Percentiles rank a stretch among this genome's conserved stretches.
phyloP scores from a whole-genome alignment of 441 rosid genomes.

The Metrosideros polymorpha region DNA sequence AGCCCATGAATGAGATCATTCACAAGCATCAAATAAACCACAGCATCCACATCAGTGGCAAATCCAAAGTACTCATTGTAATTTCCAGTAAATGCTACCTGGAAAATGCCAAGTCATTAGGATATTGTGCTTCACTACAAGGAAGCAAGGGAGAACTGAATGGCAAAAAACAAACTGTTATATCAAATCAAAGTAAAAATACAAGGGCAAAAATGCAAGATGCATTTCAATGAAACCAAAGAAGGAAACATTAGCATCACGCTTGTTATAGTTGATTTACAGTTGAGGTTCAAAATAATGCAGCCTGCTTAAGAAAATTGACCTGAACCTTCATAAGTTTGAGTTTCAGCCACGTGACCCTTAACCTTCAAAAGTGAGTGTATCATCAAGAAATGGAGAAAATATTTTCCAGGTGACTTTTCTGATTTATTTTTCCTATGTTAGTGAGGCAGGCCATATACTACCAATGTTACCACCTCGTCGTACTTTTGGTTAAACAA shows the following conservation, averaged over 20 bases:
- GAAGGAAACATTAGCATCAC: background rate
- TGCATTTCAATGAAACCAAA: background rate
- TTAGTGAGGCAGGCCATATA: background rate
- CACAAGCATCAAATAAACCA: constrained; percentile 88
- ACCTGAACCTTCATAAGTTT: background rate
- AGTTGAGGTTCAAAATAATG: background rate
- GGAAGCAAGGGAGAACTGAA: background rate
- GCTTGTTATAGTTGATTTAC: background rate
- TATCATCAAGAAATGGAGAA: background rate
- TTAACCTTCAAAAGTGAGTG: background rate
- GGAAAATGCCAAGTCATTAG: background rate
- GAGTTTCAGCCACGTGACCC: background rate
- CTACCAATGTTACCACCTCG: background rate
- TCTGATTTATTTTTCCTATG: background rate
- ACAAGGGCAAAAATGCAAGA: background rate
- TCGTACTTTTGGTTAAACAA: background rate
- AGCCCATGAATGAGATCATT: constrained; percentile 93
- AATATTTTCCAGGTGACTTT: background rate
- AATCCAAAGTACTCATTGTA: constrained; percentile 88
- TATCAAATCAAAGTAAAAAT: background rate
- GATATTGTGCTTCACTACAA: background rate
- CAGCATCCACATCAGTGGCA: constrained; percentile 91
- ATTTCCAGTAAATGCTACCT: constrained; percentile 88
- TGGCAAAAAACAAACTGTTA: background rate
- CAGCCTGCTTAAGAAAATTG: background rate